Base-by-base conservation (phyloP, 805 yeast species). In the Wickerhamiella sorbophila region DNA sequence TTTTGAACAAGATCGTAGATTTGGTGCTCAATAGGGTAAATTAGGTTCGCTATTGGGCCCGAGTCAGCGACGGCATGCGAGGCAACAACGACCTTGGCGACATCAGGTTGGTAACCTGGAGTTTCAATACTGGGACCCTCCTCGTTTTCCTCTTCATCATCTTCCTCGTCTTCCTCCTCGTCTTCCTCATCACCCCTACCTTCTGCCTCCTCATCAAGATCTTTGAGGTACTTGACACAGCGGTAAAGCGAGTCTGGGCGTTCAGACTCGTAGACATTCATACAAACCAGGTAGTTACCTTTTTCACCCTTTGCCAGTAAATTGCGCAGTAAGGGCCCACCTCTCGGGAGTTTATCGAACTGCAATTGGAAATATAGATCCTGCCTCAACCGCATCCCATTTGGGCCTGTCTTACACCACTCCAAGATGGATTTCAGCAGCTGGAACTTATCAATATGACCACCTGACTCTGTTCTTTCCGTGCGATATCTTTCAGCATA, bases 11-110 rank as follows among this genome's bases (percentile, higher is more conserved):
- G 44, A 40, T 73, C 74, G 52, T 64, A 74, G 0, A 82, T 58
- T 55, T 84, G 94, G 46, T 67, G 71, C 31, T 74, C 77, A 0
- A 77, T 47, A 0, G 94, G 87, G 48, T 69, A 78, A 41, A 75
- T 65, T 10, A 66, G 56, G 54, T 79, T 81, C 40, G 70, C 60
- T 4, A n/a, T n/a, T 15, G 40, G 36, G 6, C 12, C 12, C 14
- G 15, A 10, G 20, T 32, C 17, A 2, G 29, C 32, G 15, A 12
- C 31, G 10, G 44, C 54, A 4, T 17, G 41, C 15, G 43, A 15
- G 21, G 16, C 35, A 5, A 24, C 43, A 37, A 34, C 31, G 5
- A 35, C 31, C 17, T 36, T 45, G 14, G 37, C 40, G 4, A 43
- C 45, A 5, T 39, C 41, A 8, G 34, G 38, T n/a, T 39, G 44